A percentile compares a stretch with the other conserved stretches of the same genome.
phyloP scores from a whole-genome alignment of 495 filamentous ascomycete species.

The Aspergillus biplanus region DNA sequence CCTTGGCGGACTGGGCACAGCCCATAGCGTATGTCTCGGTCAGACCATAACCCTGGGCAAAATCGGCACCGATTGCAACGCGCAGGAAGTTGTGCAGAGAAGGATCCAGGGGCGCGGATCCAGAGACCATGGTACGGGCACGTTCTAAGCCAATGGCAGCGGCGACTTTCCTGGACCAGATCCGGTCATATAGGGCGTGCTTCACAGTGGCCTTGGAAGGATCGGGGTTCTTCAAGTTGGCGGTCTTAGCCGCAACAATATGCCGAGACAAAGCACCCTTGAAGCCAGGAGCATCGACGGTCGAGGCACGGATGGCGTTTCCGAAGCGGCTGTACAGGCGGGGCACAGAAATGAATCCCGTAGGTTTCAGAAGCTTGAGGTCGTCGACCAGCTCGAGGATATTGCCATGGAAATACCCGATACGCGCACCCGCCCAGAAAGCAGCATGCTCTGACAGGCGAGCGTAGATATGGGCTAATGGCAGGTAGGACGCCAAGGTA shows the following conservation, averaged over 20 bases:
- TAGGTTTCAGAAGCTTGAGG: slow-evolving; percentile 83
- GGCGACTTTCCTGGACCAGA: slow-evolving; percentile 91
- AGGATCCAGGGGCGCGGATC: slow-evolving; percentile 90
- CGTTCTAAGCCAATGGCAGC: slow-evolving; percentile 79
- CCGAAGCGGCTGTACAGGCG: slow-evolving; percentile 93
- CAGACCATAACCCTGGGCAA: slow-evolving; percentile 90
- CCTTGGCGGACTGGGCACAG: slow-evolving; percentile 67
- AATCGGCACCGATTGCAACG: slow-evolving; percentile 75
- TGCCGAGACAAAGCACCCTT: slow-evolving; percentile 81
- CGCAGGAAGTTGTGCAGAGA: slow-evolving; percentile 87
- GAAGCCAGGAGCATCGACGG: slow-evolving; percentile 76
- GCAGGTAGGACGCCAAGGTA: slow-evolving; percentile 81
- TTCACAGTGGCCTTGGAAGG: slow-evolving; percentile 74
- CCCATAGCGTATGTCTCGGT: slow-evolving; percentile 91
- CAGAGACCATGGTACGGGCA: slow-evolving; percentile 74
- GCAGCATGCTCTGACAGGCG: slow-evolving; percentile 78
- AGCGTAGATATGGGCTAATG: slow-evolving; percentile 92
- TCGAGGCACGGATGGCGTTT: slow-evolving; percentile 74
- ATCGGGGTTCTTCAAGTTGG: slow-evolving; percentile 69
- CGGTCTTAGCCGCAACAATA: slow-evolving; percentile 78
- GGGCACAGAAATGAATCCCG: slow-evolving; percentile 84
- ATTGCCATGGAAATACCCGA: slow-evolving; percentile 96
- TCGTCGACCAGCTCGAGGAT: slow-evolving; percentile 88
- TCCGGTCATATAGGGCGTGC: slow-evolving; percentile 86
- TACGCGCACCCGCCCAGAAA: slow-evolving; percentile 70